Percentiles rank a stretch among this genome's conserved stretches.
Evolutionary conservation across 352 stramenopile genomes (phyloP).

Genomic region (Phytophthora sp.): DNA sequence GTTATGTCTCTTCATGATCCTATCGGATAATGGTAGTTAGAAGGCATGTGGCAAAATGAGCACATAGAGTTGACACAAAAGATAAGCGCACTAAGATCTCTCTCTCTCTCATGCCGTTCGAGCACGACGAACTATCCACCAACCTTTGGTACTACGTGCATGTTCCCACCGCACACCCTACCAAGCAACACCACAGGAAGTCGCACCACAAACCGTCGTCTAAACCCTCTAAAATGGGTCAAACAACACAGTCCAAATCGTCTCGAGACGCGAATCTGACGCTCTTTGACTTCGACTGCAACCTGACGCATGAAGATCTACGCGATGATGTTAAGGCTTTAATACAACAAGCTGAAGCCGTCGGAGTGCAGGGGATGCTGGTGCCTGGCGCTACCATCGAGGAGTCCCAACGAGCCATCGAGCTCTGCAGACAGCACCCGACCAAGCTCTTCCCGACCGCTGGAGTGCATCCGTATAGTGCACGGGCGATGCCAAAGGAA

Average conservation of each 20-base stretch:
- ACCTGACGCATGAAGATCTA: slow-evolving; percentile 79
- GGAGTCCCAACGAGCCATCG: slow-evolving; percentile 64
- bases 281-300: slow-evolving; percentile 87
- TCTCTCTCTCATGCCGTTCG: slow-evolving; percentile 11
- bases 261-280: slow-evolving; percentile 10
- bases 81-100: no score
- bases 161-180: background rate
- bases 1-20: slow-evolving; percentile 19
- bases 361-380: slow-evolving; percentile 74
- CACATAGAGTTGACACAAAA: no score
- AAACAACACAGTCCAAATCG: slow-evolving; percentile 5
- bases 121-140: slow-evolving; percentile 35
- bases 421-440: slow-evolving; percentile 55
- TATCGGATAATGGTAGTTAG: slow-evolving; percentile 7
- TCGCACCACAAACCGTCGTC: slow-evolving; percentile 10
- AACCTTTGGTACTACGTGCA: slow-evolving; percentile 41
- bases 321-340: slow-evolving; percentile 41
- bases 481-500: slow-evolving; percentile 40
- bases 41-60: no score
- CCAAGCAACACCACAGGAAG: slow-evolving; percentile 25
- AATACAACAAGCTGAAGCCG: slow-evolving; percentile 41
- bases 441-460: slow-evolving; percentile 71
- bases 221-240: slow-evolving; percentile 7
- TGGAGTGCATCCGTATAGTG: slow-evolving; percentile 83
- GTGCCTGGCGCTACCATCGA: slow-evolving; percentile 75